Percentiles rank a stretch among this genome's conserved stretches.
These are phyloP conservation scores for Candida sphagnicola DNA, from an alignment of 805 yeast genomes.

Conservation along the genomic window DNA sequence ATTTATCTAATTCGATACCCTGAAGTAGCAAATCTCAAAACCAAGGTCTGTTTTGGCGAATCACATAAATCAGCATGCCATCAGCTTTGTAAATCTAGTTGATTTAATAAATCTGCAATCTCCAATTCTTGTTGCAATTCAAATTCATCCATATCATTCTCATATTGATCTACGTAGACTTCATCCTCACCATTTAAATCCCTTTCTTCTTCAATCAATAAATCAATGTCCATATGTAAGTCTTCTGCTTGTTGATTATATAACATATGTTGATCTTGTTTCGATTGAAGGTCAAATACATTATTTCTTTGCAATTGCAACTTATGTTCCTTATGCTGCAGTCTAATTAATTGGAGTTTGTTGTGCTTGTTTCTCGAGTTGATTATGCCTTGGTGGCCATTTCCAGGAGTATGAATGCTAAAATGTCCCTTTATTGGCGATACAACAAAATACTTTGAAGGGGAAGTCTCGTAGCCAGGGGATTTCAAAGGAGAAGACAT, in stretches of 20 bases:
- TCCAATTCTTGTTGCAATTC: constrained; percentile 12
- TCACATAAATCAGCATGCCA: no score
- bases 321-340: constrained; percentile 19
- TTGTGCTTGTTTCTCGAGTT: constrained; percentile 19
- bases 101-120: constrained; percentile 8
- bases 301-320: constrained; percentile 14
- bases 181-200: constrained; percentile 9
- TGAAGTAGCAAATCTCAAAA: no score
- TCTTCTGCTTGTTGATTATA: constrained; percentile 9
- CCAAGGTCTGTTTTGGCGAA: no score
- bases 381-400: constrained; percentile 4
- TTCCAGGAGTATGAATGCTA: background rate
- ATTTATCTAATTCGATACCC: no score
- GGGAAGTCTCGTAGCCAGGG: background rate
- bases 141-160: constrained; percentile 18
- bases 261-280: constrained; percentile 8
- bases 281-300: constrained; percentile 14
- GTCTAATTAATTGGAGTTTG: constrained; percentile 20
- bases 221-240: constrained; percentile 14
- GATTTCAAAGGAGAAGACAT: constrained; percentile 1
- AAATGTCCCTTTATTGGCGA: constrained; percentile 1
- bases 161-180: constrained; percentile 10
- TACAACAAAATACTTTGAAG: constrained; percentile 1
- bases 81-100: constrained; percentile 3
- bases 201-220: constrained; percentile 21